These are phyloP conservation scores for Chlamydomonas schloesseri DNA, from an alignment of 139 green algal species.

Conservation along the genomic window DNA sequence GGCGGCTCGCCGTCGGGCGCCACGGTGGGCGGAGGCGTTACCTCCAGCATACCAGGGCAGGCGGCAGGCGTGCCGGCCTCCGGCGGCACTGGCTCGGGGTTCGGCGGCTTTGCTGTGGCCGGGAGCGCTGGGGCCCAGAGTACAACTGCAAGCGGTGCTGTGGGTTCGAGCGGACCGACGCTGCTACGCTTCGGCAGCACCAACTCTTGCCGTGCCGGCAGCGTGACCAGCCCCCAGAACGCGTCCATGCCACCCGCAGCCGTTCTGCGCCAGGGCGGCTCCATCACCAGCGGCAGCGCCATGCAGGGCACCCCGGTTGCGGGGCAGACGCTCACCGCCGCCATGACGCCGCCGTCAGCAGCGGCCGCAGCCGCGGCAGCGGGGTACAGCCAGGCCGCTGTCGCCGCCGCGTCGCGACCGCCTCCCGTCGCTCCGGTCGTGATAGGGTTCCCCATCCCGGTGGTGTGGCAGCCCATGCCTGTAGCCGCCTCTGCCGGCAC, in stretches of 20 bases:
- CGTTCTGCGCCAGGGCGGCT: too few species aligned
- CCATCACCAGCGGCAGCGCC: background rate
- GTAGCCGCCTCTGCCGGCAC: background rate
- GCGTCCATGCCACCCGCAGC: too few species aligned
- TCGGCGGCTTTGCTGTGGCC: too few species aligned
- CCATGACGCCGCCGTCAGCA: background rate
- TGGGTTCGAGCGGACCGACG: too few species aligned
- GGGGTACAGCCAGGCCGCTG: background rate
- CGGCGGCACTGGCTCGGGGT: too few species aligned
- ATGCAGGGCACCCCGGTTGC: background rate
- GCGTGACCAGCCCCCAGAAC: background rate
- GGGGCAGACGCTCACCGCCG: too few species aligned
- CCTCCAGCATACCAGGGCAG: too few species aligned
- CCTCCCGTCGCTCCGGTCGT: background rate
- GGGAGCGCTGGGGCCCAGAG: too few species aligned
- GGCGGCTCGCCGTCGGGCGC: background rate
- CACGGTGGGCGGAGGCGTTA: background rate
- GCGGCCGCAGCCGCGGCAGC: background rate
- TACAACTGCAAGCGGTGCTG: too few species aligned
- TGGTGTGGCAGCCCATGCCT: conserved; percentile 35
- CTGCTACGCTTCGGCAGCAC: background rate
- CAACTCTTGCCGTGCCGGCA: background rate
- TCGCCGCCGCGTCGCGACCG: background rate
- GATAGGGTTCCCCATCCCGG: conserved; percentile 39
- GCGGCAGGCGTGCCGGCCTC: too few species aligned